phyloP scores from a whole-genome alignment of 2,329 filamentous ascomycete species.

The Monosporascus sp. region DNA sequence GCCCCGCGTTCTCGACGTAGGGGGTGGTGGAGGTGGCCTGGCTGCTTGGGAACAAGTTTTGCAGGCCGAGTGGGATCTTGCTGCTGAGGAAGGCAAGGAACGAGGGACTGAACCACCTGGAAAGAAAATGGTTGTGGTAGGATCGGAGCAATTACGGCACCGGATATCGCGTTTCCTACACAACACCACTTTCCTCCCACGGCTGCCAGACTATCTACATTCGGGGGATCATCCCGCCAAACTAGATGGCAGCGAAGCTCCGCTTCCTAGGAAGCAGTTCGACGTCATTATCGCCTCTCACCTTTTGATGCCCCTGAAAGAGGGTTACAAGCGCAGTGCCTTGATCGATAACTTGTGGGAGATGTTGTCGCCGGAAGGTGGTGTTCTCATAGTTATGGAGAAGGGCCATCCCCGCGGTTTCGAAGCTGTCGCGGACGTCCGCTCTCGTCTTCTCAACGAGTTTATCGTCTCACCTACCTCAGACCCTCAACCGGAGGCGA shows the following conservation, averaged over 20 bases:
- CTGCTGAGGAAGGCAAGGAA: constrained; percentile 47
- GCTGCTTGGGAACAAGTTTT: constrained; percentile 75
- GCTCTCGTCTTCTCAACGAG: constrained; percentile 70
- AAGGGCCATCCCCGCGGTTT: constrained; percentile 91
- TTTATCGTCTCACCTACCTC: constrained; percentile 41
- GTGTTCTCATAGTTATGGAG: constrained; percentile 80
- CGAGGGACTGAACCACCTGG: constrained; percentile 49
- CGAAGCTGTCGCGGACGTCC: constrained; percentile 81
- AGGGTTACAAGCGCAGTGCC: constrained; percentile 71
- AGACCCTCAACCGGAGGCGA: constrained; percentile 31
- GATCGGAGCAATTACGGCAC: constrained; percentile 67
- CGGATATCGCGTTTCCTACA: constrained; percentile 73
- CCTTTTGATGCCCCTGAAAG: constrained; percentile 67
- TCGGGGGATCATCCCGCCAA: constrained; percentile 53
- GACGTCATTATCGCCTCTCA: constrained; percentile 91
- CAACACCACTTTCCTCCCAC: constrained; percentile 86
- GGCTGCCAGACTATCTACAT: constrained; percentile 81
- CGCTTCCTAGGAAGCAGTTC: constrained; percentile 67
- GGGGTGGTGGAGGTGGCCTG: constrained; percentile 66
- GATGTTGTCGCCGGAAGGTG: constrained; percentile 75
- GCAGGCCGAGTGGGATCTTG: constrained; percentile 72
- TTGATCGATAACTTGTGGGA: constrained; percentile 87
- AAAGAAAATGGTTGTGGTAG: constrained; percentile 76
- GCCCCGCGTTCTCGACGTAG: constrained; percentile 67
- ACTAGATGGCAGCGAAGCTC: constrained; percentile 51